Evolutionary conservation across 352 stramenopile genomes (phyloP).

Genomic region (Phytophthora sansomeana): DNA sequence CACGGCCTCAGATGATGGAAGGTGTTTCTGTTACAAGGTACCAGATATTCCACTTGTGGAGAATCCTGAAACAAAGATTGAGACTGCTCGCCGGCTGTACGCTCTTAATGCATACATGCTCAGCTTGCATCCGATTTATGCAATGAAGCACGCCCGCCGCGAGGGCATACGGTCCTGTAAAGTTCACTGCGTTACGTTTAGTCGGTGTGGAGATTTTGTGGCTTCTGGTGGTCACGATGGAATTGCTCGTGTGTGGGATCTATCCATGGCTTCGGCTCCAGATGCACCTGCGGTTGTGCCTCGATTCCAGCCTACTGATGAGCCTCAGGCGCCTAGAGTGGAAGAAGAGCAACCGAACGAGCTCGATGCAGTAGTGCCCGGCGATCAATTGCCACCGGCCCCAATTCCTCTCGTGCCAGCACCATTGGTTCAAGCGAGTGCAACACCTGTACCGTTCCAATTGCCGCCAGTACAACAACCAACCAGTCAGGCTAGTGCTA

Average conservation of each 20-base stretch:
- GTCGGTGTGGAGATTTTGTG: slow-evolving; percentile 89
- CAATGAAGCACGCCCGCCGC: slow-evolving; percentile 69
- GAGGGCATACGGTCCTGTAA: slow-evolving; percentile 72
- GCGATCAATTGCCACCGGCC: slow-evolving; percentile 12
- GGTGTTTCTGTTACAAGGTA: slow-evolving; percentile 92
- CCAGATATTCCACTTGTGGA: slow-evolving; percentile 67
- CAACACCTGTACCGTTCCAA: not conserved
- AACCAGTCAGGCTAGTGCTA: not conserved
- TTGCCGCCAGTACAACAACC: slow-evolving; percentile 12
- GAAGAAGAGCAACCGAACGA: slow-evolving; percentile 14
- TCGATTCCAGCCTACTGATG: slow-evolving; percentile 59
- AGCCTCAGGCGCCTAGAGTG: slow-evolving; percentile 36
- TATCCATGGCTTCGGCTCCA: slow-evolving; percentile 57
- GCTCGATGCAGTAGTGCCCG: not conserved
- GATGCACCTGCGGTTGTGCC: slow-evolving; percentile 58
- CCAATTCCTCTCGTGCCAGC: slow-evolving; percentile 4
- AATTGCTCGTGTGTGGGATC: slow-evolving; percentile 92
- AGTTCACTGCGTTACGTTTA: slow-evolving; percentile 79
- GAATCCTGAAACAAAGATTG: slow-evolving; percentile 69
- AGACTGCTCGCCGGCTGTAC: slow-evolving; percentile 82
- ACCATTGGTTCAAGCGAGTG: slow-evolving; percentile 6
- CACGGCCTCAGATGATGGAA: slow-evolving; percentile 93
- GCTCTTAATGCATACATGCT: slow-evolving; percentile 79
- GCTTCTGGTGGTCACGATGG: slow-evolving; percentile 95
- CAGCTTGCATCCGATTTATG: slow-evolving; percentile 82